Conservation (phyloP, 1,284 basidiomycete genomes). For the Lentinula novae-zelandiae region DNA sequence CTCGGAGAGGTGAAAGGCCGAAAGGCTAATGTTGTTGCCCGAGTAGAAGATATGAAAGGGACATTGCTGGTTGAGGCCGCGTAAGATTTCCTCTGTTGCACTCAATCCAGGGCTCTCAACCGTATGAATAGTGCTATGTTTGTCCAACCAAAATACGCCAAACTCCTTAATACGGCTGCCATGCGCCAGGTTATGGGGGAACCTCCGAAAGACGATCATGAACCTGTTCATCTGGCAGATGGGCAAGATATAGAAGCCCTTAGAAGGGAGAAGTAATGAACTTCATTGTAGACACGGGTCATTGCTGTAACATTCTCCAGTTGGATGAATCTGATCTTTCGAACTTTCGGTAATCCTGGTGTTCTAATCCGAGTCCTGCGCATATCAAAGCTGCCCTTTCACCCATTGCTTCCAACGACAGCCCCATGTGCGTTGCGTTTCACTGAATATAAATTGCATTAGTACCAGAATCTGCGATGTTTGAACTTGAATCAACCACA, state of each 20-base stretch:
- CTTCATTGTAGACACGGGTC: no score
- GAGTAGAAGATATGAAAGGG: conserved; percentile 76
- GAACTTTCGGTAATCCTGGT: no score
- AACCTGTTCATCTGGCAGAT: conserved; percentile 14
- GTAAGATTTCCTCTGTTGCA: conserved; percentile 35
- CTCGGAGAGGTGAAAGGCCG: conserved; percentile 69
- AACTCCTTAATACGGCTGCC: conserved; percentile 53
- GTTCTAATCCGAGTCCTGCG: no score
- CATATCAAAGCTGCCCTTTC: no score
- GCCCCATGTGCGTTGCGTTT: no score
- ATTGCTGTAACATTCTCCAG: no score
- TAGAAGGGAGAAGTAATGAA: conserved; percentile 6
- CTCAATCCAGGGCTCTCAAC: not conserved
- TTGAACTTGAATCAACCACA: no score
- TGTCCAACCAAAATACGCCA: conserved; percentile 82
- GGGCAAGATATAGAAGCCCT: conserved; percentile 11
- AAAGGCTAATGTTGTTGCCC: conserved; percentile 70
- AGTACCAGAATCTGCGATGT: no score
- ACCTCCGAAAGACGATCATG: conserved; percentile 1
- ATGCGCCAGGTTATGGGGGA: conserved; percentile 49
- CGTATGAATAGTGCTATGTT: conserved; percentile 56
- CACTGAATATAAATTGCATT: no score
- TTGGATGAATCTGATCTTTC: no score
- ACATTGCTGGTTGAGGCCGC: conserved; percentile 77
- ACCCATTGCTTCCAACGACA: no score